phyloP scores from a whole-genome alignment of 768 basidiomycete species.

The Mycena haematopus region DNA sequence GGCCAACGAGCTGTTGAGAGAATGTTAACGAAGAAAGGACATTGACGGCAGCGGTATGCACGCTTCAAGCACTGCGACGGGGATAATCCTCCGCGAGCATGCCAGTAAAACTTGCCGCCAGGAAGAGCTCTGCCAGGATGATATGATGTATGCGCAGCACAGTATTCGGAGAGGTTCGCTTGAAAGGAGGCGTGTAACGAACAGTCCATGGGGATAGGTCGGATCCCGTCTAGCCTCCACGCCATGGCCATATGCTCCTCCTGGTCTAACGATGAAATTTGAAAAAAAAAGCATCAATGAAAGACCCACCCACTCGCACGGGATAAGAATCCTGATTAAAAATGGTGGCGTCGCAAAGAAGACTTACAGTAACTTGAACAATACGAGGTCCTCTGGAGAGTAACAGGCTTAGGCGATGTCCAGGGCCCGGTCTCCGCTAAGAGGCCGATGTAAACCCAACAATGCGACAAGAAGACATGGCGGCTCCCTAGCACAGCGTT shows the following conservation, averaged over 20 bases:
- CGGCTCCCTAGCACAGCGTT: background rate
- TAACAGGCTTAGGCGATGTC: slow-evolving; percentile 11
- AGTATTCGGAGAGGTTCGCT: background rate
- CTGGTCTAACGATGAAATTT: background rate
- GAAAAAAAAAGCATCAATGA: background rate
- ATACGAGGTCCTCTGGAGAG: slow-evolving; percentile 1
- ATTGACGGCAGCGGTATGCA: slow-evolving; percentile 20
- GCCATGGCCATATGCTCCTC: slow-evolving; percentile 18
- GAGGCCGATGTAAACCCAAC: background rate
- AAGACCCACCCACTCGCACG: slow-evolving; percentile 1
- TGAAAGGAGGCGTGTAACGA: too few relatives aligned
- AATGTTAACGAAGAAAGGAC: slow-evolving; percentile 2
- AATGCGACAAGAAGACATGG: background rate
- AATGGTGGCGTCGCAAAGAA: slow-evolving; percentile 16
- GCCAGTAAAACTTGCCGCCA: slow-evolving; percentile 9
- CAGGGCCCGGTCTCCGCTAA: background rate
- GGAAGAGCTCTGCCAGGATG: slow-evolving; percentile 12
- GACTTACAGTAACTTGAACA: background rate
- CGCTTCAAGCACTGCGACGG: slow-evolving; percentile 1
- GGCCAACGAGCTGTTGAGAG: background rate
- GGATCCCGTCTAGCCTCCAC: background rate
- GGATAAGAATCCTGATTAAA: slow-evolving; percentile 10
- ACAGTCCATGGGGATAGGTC: slow-evolving; percentile 14
- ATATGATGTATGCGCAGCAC: slow-evolving; percentile 9
- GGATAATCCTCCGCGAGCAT: slow-evolving; percentile 12